These are phyloP conservation scores for Emmonsia crescens DNA, from an alignment of 2,329 filamentous ascomycete species.

Conservation along the genomic window DNA sequence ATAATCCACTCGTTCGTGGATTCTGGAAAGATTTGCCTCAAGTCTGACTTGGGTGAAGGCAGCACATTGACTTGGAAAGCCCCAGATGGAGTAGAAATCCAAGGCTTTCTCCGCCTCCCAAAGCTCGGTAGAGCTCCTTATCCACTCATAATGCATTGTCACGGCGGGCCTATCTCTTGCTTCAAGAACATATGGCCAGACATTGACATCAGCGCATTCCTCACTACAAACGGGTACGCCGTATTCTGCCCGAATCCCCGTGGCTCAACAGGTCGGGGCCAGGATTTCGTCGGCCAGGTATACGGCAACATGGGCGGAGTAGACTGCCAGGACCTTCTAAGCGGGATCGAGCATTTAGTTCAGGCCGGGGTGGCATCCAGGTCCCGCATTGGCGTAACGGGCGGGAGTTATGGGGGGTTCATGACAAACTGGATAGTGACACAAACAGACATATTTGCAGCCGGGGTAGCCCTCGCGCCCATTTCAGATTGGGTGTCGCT, in stretches of 20 bases:
- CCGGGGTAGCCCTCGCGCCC: background rate
- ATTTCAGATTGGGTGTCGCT: background rate
- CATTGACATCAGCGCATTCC: background rate
- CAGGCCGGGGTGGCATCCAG: background rate
- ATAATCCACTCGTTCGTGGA: background rate
- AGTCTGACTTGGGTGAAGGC: background rate
- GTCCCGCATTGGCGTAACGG: background rate
- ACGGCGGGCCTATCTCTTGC: background rate
- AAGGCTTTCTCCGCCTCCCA: background rate
- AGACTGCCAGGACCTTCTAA: background rate
- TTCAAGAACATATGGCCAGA: background rate
- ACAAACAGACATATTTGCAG: background rate
- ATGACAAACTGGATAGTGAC: conserved; percentile 1
- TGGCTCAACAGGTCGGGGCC: background rate
- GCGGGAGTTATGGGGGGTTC: background rate
- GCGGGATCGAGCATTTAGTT: background rate
- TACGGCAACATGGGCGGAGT: background rate
- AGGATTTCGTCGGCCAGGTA: background rate
- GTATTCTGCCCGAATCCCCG: background rate
- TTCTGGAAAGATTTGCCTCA: background rate
- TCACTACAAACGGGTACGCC: background rate
- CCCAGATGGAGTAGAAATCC: background rate
- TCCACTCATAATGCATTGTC: background rate
- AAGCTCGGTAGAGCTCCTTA: background rate
- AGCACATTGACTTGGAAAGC: background rate